Conservation (phyloP, 345 rosid genomes). For the Reutealis trisperma region DNA sequence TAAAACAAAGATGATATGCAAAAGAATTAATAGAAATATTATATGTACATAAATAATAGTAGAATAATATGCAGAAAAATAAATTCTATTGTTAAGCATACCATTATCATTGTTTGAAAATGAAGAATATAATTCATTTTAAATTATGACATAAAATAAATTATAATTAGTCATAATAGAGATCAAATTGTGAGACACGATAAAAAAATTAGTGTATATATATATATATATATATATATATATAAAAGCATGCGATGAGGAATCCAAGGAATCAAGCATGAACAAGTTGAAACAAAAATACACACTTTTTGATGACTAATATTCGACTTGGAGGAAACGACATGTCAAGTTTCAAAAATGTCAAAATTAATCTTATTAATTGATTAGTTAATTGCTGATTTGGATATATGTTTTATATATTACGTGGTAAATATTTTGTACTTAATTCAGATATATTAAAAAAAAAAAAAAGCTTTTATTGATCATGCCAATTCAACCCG, state of each 20-base stretch:
- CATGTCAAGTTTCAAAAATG: conserved; percentile 32
- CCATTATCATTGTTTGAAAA: too few relatives aligned
- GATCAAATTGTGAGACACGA: too few relatives aligned
- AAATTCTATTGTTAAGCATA: too few relatives aligned
- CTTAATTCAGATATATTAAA: neutral
- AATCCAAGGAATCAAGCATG: conserved; percentile 46
- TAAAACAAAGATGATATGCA: too few relatives aligned
- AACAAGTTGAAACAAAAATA: conserved; percentile 26
- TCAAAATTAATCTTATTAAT: neutral
- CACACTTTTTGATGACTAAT: conserved; percentile 42
- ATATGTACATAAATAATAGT: too few relatives aligned
- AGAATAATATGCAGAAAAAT: too few relatives aligned
- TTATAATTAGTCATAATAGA: too few relatives aligned
- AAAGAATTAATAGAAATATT: too few relatives aligned
- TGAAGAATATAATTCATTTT: too few relatives aligned
- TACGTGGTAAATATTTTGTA: neutral
- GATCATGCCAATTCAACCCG: conserved; percentile 20
- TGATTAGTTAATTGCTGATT: conserved; percentile 15
- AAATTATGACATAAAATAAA: too few relatives aligned
- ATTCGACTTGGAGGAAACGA: conserved; percentile 38
- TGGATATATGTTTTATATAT: neutral
- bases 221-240: neutral
- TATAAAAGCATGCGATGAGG: conserved; percentile 41
- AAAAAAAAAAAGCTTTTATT: neutral
- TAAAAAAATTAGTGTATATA: too few relatives aligned